These are phyloP conservation scores for Ustilago tritici DNA, from an alignment of 1,284 basidiomycete genomes.

Conservation along the genomic window DNA sequence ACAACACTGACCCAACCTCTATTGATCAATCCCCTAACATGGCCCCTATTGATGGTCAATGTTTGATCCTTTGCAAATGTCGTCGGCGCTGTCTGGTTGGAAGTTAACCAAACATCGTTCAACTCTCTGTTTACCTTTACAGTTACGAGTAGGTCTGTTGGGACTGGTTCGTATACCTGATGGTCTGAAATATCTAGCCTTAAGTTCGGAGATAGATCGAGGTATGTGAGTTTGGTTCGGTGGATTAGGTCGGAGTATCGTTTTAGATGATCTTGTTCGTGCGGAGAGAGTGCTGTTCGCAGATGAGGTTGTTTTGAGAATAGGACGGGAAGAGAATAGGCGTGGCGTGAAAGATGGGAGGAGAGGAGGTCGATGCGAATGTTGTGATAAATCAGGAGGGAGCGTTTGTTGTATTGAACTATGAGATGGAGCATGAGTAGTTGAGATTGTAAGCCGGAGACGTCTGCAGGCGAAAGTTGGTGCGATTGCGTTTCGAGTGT, in stretches of 20 bases:
- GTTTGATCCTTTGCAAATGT: conserved; percentile 37
- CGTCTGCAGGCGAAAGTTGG: conserved; percentile 65
- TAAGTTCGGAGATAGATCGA: conserved; percentile 17
- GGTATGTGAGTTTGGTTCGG: conserved; percentile 20
- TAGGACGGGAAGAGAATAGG: conserved; percentile 16
- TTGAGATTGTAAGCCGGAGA: conserved; percentile 74
- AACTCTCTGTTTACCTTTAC: conserved; percentile 33
- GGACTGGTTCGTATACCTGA: conserved; percentile 24
- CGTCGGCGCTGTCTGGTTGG: conserved; percentile 17
- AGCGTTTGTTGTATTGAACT: conserved; percentile 90
- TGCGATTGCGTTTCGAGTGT: conserved; percentile 68
- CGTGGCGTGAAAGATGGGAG: conserved; percentile 9
- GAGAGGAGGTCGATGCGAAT: conserved; percentile 77
- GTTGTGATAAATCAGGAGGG: conserved; percentile 89
- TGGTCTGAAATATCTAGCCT: conserved; percentile 22
- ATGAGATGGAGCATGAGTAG: conserved; percentile 88
- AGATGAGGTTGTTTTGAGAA: conserved; percentile 10
- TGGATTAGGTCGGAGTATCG: conserved; percentile 29
- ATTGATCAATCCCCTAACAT: conserved; percentile 28
- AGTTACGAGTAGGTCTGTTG: conserved; percentile 24
- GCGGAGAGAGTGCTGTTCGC: conserved; percentile 8
- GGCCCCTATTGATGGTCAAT: conserved; percentile 24
- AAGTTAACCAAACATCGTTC: conserved; percentile 30
- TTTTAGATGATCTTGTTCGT: conserved; percentile 25
- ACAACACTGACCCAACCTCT: conserved; percentile 36